Base-by-base conservation (phyloP, 306 rosid species). In the Prunus campanulata region DNA sequence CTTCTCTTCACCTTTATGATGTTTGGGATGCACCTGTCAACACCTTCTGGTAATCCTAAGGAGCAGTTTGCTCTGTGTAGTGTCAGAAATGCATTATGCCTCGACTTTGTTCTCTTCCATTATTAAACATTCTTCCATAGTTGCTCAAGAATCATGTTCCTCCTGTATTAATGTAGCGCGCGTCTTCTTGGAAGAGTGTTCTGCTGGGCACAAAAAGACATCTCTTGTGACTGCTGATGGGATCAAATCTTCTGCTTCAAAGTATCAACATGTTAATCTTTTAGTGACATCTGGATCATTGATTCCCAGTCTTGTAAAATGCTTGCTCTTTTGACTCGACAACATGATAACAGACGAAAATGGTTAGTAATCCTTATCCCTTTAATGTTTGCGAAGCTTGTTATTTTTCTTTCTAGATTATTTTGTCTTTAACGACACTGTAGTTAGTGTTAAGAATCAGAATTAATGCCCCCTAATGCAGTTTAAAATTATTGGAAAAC, bases 241-340 rank as follows among this genome's bases (percentile, higher is more conserved):
- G 75, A 79, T 79, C 78, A 65, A 82, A 69, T 75, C 82, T 66
- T 15, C 63, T 74, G 75, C 81, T 81, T 74, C 73, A 75, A 87
- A 79, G 32, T 50, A 7, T 79, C 89, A 79, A 66, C 81, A 68
- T 62, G 67, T 94, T 68, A 86, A 94, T 85, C 80, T 94, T 83
- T 79, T 94, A 78, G 98, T 94, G 85, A 94, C 97, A 55, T 90
- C 98, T 74, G 97, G 98, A 20, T 86, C 96, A 19, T 77, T 94
- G 89, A 83, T 94, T 79, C 98, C 98, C 79, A 88, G 94, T 83
- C 93, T 94, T 59, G 93, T 89, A 27, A 94, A 94, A 81, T 91
- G 98, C 88, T 67, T 90, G 78, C 98, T 94, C 85, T 93, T 91
- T 86, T 90, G 80, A 59, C 89, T 91, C 29, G 91, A 94, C 76